Evolutionary conservation across 352 stramenopile species (phyloP), one percentile per base, ranked within the genome.

Genomic region (Phytophthora colocasiae): DNA sequence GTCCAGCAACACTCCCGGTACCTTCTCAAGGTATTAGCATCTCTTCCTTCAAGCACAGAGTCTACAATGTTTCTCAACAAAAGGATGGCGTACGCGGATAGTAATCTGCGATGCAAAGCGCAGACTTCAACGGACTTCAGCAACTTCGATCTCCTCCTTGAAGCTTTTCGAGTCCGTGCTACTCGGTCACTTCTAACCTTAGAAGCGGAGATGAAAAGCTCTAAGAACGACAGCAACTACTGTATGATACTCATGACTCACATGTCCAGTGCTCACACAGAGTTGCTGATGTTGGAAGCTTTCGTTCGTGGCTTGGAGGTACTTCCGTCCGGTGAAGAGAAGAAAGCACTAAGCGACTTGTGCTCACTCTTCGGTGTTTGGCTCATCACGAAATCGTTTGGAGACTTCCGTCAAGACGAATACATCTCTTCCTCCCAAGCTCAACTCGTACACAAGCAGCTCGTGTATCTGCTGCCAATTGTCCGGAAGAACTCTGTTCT

Each of bases 1-100:
- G 73, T 87, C n/a, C 76, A 89, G 59, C 81, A 92, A 34, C 81
- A 90, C 47, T 63, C 73, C 3, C 75, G 75, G 1, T 91, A 79
- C 48, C 56, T 92, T 5, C 50, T 87, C 17, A 92, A 92, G 76
- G 50, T 73, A 17, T 22, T 56, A 6, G 27, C 46, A 22, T 49
- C 39, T 11, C n/a, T 66, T 19, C 58, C 55, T 27, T 49, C 41
- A 7, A 66, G 60, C 15, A 15, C 15, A 5, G 34, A 63, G 15
- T 63, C 64, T 0, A 69, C 63, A 6, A 53, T 44, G 24, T 86
- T 85, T 62, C 44, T 85, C n/a, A 39, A 44, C 26, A 66, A 71
- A 14, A 49, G 54, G 48, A 77, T 78, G 63, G 10, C n/a, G 3
- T 57, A 77, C 15, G 39, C 52, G 6, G 63, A 83, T 52, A 47